These are phyloP conservation scores for Lentinula edodes DNA, from an alignment of 768 basidiomycete genomes.

Conservation along the genomic window DNA sequence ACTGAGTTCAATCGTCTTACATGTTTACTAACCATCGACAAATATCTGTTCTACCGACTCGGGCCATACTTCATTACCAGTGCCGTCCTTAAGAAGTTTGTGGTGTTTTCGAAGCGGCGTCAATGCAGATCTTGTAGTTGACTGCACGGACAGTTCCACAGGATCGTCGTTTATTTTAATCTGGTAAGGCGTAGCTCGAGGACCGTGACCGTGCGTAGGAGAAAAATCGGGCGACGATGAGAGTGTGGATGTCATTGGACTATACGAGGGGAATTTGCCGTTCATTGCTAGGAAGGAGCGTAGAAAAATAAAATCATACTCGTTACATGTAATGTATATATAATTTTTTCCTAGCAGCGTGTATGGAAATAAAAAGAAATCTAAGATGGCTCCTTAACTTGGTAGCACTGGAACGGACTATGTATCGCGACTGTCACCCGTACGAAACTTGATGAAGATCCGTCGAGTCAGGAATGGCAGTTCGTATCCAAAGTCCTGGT, in stretches of 20 bases:
- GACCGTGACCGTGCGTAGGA: neutral
- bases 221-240: neutral
- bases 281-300: neutral
- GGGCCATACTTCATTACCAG: constrained; percentile 80
- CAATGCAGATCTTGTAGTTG: constrained; percentile 21
- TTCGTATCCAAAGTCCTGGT: neutral
- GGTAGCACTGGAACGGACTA: neutral
- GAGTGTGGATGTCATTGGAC: neutral
- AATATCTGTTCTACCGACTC: constrained; percentile 73
- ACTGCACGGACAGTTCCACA: neutral
- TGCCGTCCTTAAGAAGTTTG: constrained; percentile 77
- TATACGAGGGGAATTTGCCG: neutral
- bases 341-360: neutral
- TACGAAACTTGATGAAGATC: neutral
- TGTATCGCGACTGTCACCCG: neutral
- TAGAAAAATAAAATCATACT: neutral
- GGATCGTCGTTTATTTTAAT: neutral
- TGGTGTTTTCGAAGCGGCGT: constrained; percentile 80
- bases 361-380: neutral
- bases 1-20: neutral
- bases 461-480: neutral
- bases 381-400: neutral
- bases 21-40: constrained; percentile 50
- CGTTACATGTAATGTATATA: neutral
- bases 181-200: neutral